Percentiles rank a stretch among this genome's conserved stretches.
Conservation (phyloP, 306 rosid genomes). For the cucumber (Cucumis sativus) region DNA sequence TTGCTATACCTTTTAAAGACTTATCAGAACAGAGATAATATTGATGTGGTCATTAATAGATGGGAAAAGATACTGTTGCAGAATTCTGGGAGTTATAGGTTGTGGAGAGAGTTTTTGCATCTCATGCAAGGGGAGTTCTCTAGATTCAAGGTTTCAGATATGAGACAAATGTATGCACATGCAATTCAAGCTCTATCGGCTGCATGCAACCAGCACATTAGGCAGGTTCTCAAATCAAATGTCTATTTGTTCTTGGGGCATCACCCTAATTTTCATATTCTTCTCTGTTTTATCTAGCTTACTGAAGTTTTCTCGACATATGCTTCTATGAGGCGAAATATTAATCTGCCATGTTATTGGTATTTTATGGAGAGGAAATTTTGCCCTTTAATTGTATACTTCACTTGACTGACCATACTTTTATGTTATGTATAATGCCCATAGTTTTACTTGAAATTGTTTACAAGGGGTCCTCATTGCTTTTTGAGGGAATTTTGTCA, state of each 20-base stretch:
- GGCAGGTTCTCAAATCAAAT: constrained; percentile 85
- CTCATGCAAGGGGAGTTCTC: constrained; percentile 84
- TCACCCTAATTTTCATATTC: background rate
- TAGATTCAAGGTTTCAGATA: constrained; percentile 77
- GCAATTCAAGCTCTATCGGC: constrained; percentile 89
- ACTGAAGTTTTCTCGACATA: background rate
- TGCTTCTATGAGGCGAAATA: background rate
- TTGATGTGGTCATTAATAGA: constrained; percentile 62
- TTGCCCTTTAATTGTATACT: background rate
- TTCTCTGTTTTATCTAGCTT: background rate
- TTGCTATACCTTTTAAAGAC: constrained; percentile 75
- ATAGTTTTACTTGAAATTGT: background rate
- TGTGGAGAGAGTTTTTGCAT: constrained; percentile 83
- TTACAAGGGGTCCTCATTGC: background rate
- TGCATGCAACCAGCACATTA: constrained; percentile 73
- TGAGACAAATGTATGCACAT: constrained; percentile 76
- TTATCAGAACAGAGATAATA: constrained; percentile 62
- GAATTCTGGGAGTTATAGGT: constrained; percentile 54
- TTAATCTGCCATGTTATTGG: background rate
- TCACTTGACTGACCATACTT: background rate
- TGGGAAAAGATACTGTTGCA: constrained; percentile 83
- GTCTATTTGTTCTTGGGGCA: background rate
- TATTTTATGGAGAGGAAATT: background rate
- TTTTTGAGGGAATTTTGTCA: background rate
- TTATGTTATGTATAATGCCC: background rate